Conservation (phyloP, 2,329 filamentous ascomycete genomes). For the Xylariaceae sp. region DNA sequence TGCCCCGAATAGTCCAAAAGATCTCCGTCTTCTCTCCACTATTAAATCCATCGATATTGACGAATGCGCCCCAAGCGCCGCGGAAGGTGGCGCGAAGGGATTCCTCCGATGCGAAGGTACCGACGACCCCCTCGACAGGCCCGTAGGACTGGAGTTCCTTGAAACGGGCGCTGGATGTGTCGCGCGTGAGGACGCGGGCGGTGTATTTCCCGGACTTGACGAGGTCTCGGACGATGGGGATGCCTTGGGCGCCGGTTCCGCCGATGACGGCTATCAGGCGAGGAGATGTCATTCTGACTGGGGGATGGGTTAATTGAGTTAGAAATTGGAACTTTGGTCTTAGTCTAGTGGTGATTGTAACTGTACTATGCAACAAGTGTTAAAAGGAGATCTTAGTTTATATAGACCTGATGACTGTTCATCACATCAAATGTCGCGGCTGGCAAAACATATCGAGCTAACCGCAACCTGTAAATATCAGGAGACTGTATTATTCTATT, state of each 20-base stretch:
- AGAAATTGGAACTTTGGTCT: neutral
- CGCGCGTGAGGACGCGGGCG: constrained; percentile 56
- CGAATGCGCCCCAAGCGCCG: constrained; percentile 56
- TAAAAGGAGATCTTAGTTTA: neutral
- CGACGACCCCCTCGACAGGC: constrained; percentile 55
- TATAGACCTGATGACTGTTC: constrained; percentile 6
- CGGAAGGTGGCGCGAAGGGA: constrained; percentile 52
- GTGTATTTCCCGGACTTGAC: constrained; percentile 51
- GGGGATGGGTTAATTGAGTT: neutral
- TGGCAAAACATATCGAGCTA: neutral
- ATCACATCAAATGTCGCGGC: neutral
- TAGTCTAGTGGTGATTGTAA: neutral
- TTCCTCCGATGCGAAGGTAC: constrained; percentile 54
- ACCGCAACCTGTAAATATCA: neutral
- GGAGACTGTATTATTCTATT: constrained; percentile 13
- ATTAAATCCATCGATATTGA: constrained; percentile 63
- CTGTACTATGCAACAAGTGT: neutral
- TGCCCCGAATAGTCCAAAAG: constrained; percentile 52
- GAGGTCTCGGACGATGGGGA: constrained; percentile 53
- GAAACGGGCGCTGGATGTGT: constrained; percentile 50
- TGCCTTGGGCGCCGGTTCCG: constrained; percentile 59
- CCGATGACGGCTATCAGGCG: constrained; percentile 49
- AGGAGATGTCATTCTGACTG: constrained; percentile 36
- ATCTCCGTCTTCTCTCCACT: constrained; percentile 59
- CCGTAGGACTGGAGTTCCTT: constrained; percentile 50